Conservation (phyloP, 345 rosid species). For the Diplotaxis tenuifolia region DNA sequence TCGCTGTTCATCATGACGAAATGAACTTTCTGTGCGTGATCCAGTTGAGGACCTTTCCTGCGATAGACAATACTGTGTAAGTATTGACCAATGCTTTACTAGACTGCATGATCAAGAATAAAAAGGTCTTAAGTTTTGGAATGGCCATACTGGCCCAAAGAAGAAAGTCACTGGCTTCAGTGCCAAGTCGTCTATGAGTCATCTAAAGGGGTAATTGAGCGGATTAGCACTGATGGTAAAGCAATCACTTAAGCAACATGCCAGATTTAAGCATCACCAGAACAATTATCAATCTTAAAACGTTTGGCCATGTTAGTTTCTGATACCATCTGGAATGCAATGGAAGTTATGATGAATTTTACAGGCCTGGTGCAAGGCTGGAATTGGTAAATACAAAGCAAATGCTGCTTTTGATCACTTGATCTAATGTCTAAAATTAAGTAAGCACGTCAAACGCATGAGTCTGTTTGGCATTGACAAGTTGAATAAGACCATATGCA, state of each 20-base stretch:
- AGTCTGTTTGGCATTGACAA: conserved; percentile 9
- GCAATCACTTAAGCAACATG: neutral
- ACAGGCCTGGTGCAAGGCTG: neutral
- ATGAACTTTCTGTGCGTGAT: conserved; percentile 55
- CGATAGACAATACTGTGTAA: conserved; percentile 48
- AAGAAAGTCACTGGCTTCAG: neutral
- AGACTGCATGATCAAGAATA: conserved; percentile 16
- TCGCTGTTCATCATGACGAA: conserved; percentile 57
- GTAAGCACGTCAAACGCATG: conserved; percentile 11
- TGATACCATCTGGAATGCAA: neutral
- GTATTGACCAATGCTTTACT: conserved; percentile 24
- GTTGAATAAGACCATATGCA: conserved; percentile 6
- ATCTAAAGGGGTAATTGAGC: neutral
- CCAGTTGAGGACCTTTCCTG: conserved; percentile 75
- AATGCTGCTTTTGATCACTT: neutral
- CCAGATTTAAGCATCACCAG: neutral
- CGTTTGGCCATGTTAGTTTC: conserved; percentile 1
- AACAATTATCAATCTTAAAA: conserved; percentile 3
- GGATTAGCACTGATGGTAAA: neutral
- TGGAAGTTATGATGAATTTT: neutral
- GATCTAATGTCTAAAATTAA: neutral
- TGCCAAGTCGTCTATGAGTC: conserved; percentile 2
- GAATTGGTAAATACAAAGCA: neutral
- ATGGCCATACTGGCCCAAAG: neutral
- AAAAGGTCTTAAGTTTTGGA: neutral